These are phyloP conservation scores for Lactifluus subvellereus DNA, from an alignment of 768 basidiomycete species.

Conservation along the genomic window DNA sequence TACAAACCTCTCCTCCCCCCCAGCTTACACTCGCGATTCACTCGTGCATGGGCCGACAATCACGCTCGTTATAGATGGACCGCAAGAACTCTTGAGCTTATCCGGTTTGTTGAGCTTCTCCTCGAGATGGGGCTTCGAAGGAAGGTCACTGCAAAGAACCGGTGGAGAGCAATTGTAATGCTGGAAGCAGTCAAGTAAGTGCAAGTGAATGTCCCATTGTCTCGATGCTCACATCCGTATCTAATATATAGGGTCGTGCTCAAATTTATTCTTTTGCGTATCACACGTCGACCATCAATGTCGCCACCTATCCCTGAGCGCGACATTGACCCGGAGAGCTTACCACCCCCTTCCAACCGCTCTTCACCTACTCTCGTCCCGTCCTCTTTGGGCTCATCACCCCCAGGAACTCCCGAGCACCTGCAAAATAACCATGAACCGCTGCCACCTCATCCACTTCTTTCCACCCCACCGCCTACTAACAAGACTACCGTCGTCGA, in stretches of 20 bases:
- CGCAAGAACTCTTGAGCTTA: slow-evolving; percentile 65
- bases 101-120: slow-evolving; percentile 77
- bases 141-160: slow-evolving; percentile 53
- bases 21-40: slow-evolving; percentile 82
- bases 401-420: slow-evolving; percentile 67
- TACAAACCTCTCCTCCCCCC: slow-evolving; percentile 71
- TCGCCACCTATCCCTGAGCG: slow-evolving; percentile 80
- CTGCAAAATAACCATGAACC: slow-evolving; percentile 71
- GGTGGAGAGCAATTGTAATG: slow-evolving; percentile 72
- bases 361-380: slow-evolving; percentile 58
- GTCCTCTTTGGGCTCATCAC: slow-evolving; percentile 50
- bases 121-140: slow-evolving; percentile 84
- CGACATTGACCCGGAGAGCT: slow-evolving; percentile 71
- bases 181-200: slow-evolving; percentile 84
- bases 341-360: slow-evolving; percentile 41
- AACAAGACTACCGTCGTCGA: slow-evolving; percentile 57
- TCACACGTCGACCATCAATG: slow-evolving; percentile 72
- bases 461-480: slow-evolving; percentile 46
- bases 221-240: slow-evolving; percentile 19
- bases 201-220: neutral
- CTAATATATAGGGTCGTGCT: slow-evolving; percentile 54
- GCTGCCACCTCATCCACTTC: slow-evolving; percentile 57
- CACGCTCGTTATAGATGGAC: slow-evolving; percentile 71
- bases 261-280: slow-evolving; percentile 63
- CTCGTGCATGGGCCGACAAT: slow-evolving; percentile 76